A percentile compares a stretch with the other conserved stretches of the same genome.
Conservation (phyloP, 116 monocot species). For the Cymodocea nodosa region DNA sequence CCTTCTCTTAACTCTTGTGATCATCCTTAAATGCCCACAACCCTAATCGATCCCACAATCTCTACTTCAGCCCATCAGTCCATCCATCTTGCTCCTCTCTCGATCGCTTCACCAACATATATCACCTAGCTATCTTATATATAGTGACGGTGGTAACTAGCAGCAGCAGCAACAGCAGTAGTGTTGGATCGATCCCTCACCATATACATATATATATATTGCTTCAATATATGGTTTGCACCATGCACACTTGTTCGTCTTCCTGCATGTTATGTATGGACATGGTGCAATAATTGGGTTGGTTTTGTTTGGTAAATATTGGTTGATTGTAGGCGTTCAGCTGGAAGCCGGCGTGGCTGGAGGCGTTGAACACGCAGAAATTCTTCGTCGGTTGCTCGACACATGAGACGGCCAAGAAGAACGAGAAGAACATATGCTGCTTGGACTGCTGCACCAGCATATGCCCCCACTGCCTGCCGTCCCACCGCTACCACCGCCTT, state of each 20-base stretch:
- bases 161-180: too few relatives aligned
- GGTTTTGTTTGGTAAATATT: not conserved
- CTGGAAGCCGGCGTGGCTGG: constrained; percentile 79
- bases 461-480: constrained; percentile 72
- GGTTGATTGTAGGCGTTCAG: constrained; percentile 22
- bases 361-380: constrained; percentile 61
- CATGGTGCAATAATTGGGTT: not conserved
- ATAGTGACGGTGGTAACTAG: too few relatives aligned
- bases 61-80: not conserved
- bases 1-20: constrained; percentile 10
- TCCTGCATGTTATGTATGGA: too few relatives aligned
- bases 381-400: constrained; percentile 61
- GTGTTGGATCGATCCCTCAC: too few relatives aligned
- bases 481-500: constrained; percentile 54
- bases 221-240: not conserved
- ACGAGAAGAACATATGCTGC: constrained; percentile 95
- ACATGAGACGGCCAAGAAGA: constrained; percentile 68
- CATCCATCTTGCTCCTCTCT: not conserved
- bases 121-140: too few relatives aligned
- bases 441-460: constrained; percentile 86
- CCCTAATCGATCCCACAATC: constrained; percentile 7
- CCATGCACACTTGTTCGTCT: too few relatives aligned
- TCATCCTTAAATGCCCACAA: constrained; percentile 30
- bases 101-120: not conserved
- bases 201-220: too few relatives aligned